Evolutionary conservation across 129 eudicot genomes (phyloP).

Genomic region (Glebionis coronaria): DNA sequence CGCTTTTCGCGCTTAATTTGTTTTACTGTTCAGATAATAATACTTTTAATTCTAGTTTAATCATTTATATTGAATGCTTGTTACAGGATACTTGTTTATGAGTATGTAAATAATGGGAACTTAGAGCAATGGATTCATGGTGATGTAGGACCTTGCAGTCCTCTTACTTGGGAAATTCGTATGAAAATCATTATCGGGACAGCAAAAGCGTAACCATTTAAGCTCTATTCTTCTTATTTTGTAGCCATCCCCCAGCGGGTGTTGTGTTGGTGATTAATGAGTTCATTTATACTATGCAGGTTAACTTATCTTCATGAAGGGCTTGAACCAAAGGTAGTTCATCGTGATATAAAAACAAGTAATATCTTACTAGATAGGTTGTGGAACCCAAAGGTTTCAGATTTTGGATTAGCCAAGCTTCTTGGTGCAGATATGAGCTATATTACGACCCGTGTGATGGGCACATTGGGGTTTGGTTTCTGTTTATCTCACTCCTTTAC

Average conservation of each 20-base stretch:
- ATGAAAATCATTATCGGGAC: conserved; percentile 56
- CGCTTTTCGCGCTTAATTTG: neutral
- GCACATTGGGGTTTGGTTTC: conserved; percentile 57
- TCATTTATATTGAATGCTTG: neutral
- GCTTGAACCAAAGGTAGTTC: conserved; percentile 74
- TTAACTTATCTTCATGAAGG: conserved; percentile 69
- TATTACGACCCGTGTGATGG: conserved; percentile 71
- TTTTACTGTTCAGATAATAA: neutral
- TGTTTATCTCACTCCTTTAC: neutral
- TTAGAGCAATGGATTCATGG: conserved; percentile 81
- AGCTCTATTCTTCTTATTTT: neutral
- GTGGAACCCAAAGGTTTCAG: conserved; percentile 71
- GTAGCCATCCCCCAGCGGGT: neutral
- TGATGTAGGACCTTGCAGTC: conserved; percentile 61
- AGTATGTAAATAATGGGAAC: conserved; percentile 68
- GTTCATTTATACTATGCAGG: conserved; percentile 32
- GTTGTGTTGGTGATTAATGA: neutral
- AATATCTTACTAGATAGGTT: conserved; percentile 63
- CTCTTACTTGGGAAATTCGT: conserved; percentile 71
- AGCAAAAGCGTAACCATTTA: conserved; percentile 56
- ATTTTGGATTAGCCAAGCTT: conserved; percentile 76
- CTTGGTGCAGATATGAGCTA: conserved; percentile 63
- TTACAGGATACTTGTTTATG: conserved; percentile 68
- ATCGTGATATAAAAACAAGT: conserved; percentile 69
- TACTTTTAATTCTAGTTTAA: neutral